Base-by-base conservation (phyloP, 108 stramenopile species). In the Conticribra guillardii region DNA sequence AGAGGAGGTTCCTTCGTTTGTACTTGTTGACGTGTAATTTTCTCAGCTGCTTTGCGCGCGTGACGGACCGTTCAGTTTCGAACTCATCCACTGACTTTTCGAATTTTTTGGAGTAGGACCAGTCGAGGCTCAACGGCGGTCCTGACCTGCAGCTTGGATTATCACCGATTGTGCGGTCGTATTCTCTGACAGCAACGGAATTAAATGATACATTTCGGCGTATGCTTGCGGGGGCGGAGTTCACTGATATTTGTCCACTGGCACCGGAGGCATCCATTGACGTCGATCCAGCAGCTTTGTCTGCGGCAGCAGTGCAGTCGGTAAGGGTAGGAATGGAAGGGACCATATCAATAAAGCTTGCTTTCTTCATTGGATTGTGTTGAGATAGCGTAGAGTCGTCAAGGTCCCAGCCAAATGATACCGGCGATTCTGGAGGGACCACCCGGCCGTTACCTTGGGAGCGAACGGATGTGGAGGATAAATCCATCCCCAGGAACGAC, bases 141-240 rank as follows among this genome's bases (percentile, higher is more conserved):
- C 60, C 60, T 22, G 44, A 60, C 21, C 22, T 17, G 22, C 60
- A 60, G 19, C 67, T 54, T 18, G 74, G 74, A 53, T 81, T 62
- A 57, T 81, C 80, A 1, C 80, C 80, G 15, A 81, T 28, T 30
- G 47, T 76, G 32, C 62, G 74, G 37, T 52, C 66, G 57, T 81
- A 81, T 59, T 76, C 74, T 44, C 80, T 60, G 15, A 81, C 69
- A 44, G 67, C 57, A 23, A 81, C 80, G 29, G 71, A 30, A 26
- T 50, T 32, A 28, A 81, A 81, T 2, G 78, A 79, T 22, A 79
- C 78, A 54, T 51, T 67, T 27, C 74, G 74, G 23, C 32, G 49
- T 41, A 75, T 67, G 27, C 32, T n/a, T n/a, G n/a, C n/a, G n/a
- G n/a, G n/a, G n/a, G n/a, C n/a, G n/a, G n/a, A n/a, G n/a, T n/a